phyloP scores from a whole-genome alignment of 2,329 filamentous ascomycete species.

The Parascedosporium putredinis region DNA sequence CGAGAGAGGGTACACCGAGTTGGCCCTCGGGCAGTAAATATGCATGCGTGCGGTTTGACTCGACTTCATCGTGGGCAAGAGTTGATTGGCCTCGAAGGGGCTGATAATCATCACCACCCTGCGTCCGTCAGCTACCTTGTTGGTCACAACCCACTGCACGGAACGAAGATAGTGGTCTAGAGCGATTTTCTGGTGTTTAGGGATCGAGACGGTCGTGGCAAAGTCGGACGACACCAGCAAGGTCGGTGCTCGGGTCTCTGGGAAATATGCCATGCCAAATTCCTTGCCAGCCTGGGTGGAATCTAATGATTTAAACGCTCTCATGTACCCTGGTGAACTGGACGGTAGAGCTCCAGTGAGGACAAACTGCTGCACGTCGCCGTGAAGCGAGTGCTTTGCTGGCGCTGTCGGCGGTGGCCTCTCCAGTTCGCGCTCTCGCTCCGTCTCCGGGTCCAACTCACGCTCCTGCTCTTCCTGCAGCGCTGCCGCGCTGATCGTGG shows the following conservation, averaged over 20 bases:
- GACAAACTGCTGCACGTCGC: constrained; percentile 30
- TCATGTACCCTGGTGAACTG: constrained; percentile 13
- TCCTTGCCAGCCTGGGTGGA: constrained; percentile 27
- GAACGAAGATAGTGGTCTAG: constrained; percentile 39
- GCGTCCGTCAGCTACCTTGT: constrained; percentile 5
- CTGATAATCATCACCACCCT: constrained; percentile 44
- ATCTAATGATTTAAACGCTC: constrained; percentile 33
- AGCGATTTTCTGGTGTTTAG: background rate
- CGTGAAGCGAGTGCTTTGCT: constrained; percentile 29
- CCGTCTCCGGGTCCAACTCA: constrained; percentile 54
- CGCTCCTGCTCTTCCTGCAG: constrained; percentile 59
- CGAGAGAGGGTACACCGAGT: constrained; percentile 27
- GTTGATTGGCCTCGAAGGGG: constrained; percentile 45
- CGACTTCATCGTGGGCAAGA: constrained; percentile 29
- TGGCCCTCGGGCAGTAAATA: constrained; percentile 38
- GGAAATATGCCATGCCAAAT: constrained; percentile 14
- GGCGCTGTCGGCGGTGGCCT: constrained; percentile 30
- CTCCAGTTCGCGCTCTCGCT: constrained; percentile 47
- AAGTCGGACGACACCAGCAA: constrained; percentile 43
- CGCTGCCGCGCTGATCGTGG: constrained; percentile 16
- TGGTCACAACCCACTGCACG: constrained; percentile 43
- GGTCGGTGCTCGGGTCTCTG: constrained; percentile 24
- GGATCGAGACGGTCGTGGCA: constrained; percentile 26
- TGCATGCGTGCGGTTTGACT: constrained; percentile 31
- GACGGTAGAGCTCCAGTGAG: constrained; percentile 20